Percentiles rank a stretch among this genome's conserved stretches.
These are phyloP conservation scores for Albophoma yamanashiensis DNA, from an alignment of 2,329 filamentous ascomycete genomes.

Conservation along the genomic window DNA sequence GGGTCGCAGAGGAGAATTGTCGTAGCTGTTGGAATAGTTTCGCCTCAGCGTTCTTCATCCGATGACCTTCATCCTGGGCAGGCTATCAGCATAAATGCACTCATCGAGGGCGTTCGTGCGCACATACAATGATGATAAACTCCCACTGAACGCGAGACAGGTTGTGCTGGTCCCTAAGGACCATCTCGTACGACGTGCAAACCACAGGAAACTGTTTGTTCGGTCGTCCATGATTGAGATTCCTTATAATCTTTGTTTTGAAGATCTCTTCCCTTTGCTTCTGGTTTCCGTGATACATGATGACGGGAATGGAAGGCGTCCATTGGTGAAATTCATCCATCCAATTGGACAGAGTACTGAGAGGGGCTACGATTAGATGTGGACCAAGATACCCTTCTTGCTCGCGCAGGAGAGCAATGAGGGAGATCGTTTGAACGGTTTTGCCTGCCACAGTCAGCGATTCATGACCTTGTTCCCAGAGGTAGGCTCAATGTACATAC, in stretches of 20 bases:
- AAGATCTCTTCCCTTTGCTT: slow-evolving; percentile 69
- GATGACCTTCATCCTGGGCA: slow-evolving; percentile 77
- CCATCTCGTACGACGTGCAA: slow-evolving; percentile 93
- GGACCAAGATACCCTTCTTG: slow-evolving; percentile 75
- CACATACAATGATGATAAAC: slow-evolving; percentile 81
- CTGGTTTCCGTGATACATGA: slow-evolving; percentile 84
- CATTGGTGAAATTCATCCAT: slow-evolving; percentile 86
- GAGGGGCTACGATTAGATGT: slow-evolving; percentile 79
- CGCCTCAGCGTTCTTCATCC: slow-evolving; percentile 94
- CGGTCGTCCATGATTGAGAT: slow-evolving; percentile 50
- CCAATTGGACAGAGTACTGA: slow-evolving; percentile 94
- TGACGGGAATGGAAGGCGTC: slow-evolving; percentile 78
- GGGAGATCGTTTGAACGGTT: slow-evolving; percentile 81
- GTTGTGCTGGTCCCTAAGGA: slow-evolving; percentile 76
- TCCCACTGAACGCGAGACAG: slow-evolving; percentile 85
- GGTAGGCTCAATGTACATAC: slow-evolving; percentile 20
- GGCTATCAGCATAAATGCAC: slow-evolving; percentile 7
- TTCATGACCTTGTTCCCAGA: neutral
- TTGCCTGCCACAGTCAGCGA: slow-evolving; percentile 45
- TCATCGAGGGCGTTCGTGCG: neutral
- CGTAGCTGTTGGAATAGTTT: slow-evolving; percentile 82
- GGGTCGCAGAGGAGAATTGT: slow-evolving; percentile 80
- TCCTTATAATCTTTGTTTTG: slow-evolving; percentile 55
- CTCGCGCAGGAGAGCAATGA: slow-evolving; percentile 80
- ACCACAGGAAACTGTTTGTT: slow-evolving; percentile 74